phyloP scores from a whole-genome alignment of 257 asterid genomes.

The Solanum clarkiae region DNA sequence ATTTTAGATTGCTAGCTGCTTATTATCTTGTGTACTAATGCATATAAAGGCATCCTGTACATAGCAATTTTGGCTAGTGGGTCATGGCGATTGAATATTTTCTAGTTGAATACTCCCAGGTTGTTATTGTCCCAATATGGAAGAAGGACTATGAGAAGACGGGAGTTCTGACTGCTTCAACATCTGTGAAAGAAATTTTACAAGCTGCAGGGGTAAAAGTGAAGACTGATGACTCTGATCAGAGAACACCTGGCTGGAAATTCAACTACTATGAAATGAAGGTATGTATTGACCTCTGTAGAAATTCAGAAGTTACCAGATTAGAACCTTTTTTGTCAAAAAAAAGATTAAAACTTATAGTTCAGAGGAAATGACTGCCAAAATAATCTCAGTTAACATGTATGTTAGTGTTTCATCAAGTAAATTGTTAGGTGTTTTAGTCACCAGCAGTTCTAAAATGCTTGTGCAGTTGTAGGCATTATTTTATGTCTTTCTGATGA shows the following conservation, averaged over 20 bases:
- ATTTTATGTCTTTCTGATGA: not conserved
- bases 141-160: constrained; percentile 64
- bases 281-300: constrained; percentile 28
- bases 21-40: not conserved
- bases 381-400: not conserved
- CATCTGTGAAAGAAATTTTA: constrained; percentile 57
- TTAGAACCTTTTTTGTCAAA: not conserved
- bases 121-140: constrained; percentile 87
- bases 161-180: constrained; percentile 61
- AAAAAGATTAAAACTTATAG: not conserved
- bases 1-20: not conserved
- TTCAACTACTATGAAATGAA: constrained; percentile 98
- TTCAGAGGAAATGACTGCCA: not conserved
- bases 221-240: constrained; percentile 83
- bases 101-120: constrained; percentile 33
- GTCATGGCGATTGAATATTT: not conserved
- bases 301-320: not conserved
- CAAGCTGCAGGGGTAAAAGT: constrained; percentile 73
- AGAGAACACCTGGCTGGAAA: constrained; percentile 98
- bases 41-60: not conserved
- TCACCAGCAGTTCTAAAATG: not conserved
- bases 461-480: not conserved
- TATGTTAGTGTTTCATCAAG: not conserved
- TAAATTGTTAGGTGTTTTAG: not conserved
- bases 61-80: not conserved